Evolutionary conservation across 139 green algal genomes (phyloP).

Genomic region (Desmodesmus armatus): DNA sequence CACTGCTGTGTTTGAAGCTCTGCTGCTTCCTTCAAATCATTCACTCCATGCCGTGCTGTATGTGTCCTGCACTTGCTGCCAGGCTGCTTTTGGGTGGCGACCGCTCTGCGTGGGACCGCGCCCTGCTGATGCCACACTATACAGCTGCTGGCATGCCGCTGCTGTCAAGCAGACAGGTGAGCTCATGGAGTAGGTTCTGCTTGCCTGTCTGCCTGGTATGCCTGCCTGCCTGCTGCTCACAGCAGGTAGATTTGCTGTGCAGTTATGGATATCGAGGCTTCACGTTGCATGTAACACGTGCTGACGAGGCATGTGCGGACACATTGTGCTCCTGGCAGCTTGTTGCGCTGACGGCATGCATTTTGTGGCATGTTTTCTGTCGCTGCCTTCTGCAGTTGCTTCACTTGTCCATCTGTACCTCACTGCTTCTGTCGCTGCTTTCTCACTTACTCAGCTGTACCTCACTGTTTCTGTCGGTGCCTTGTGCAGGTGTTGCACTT

Average conservation of each 20-base stretch:
- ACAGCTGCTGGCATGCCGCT: constrained; percentile 86
- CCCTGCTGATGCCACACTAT: constrained; percentile 94
- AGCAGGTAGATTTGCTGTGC: too few relatives aligned
- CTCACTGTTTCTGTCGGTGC: neutral
- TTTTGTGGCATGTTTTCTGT: neutral
- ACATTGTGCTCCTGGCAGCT: too few relatives aligned
- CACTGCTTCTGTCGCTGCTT: neutral
- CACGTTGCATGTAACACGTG: too few relatives aligned
- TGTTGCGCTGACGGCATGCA: neutral
- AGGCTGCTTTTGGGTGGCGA: constrained; percentile 11
- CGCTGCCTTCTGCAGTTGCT: neutral
- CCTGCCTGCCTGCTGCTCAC: neutral
- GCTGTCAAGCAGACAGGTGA: constrained; percentile 48
- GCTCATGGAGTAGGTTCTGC: neutral
- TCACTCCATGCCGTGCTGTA: too few relatives aligned
- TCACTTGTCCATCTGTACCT: neutral
- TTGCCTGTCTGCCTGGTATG: neutral
- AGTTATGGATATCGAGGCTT: too few relatives aligned
- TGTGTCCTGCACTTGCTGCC: neutral
- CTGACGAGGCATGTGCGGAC: too few relatives aligned
- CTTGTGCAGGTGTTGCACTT: constrained; percentile 62
- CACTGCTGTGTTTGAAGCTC: too few relatives aligned
- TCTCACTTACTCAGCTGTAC: neutral
- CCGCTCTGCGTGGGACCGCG: constrained; percentile 80
- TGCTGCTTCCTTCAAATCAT: too few relatives aligned